Conservation (phyloP, 1,139 yeast genomes). For the Geotrichum europaeum region DNA sequence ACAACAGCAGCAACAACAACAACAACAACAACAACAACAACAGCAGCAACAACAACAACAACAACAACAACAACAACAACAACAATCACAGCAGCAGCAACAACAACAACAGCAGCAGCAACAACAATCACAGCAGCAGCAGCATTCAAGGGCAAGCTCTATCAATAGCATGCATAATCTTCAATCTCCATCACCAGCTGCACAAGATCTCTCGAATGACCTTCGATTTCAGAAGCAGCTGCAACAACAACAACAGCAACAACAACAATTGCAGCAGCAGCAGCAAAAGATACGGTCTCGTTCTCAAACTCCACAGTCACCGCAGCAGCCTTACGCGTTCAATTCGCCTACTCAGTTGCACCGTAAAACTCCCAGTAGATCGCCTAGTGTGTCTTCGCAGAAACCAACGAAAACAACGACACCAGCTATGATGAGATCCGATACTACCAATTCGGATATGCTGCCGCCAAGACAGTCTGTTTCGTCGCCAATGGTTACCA, state of each 20-base stretch:
- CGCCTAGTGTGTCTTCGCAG: constrained; percentile 1
- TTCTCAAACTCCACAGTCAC: constrained; percentile 12
- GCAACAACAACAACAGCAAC: constrained; percentile 8
- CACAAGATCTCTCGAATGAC: constrained; percentile 6
- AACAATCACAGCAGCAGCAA: not conserved
- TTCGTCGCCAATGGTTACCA: constrained; percentile 3
- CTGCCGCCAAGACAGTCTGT: constrained; percentile 14
- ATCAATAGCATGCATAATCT: not conserved
- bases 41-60: not conserved
- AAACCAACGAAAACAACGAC: not conserved
- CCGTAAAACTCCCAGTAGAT: constrained; percentile 2
- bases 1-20: not conserved
- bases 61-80: not conserved
- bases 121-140: not conserved
- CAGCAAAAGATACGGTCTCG: constrained; percentile 4
- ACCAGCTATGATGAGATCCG: not conserved
- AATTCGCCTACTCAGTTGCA: not conserved
- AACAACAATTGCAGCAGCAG: constrained; percentile 1
- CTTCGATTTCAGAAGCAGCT: constrained; percentile 8
- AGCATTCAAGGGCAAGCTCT: not conserved
- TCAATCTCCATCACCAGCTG: constrained; percentile 1
- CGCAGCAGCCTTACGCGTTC: not conserved
- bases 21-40: not conserved
- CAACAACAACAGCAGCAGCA: not conserved
- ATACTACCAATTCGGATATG: constrained; percentile 8